Evolutionary conservation across 2,329 filamentous ascomycete species (phyloP), one percentile per base, ranked within the genome.

Genomic region (Fusarium sp.): DNA sequence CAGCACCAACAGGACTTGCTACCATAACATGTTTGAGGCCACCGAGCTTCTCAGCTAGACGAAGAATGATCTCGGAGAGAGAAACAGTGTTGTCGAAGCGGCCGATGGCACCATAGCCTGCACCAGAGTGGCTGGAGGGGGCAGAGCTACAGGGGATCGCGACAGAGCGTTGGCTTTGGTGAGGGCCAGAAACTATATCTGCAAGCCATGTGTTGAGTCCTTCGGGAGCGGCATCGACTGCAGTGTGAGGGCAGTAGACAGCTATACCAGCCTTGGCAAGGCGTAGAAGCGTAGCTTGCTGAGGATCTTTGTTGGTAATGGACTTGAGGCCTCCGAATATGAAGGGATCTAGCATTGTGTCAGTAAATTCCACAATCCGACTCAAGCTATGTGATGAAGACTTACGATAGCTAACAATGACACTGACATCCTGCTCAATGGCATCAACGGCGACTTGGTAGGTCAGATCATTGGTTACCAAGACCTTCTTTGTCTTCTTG

Each of bases 131-230:
- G 14, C 82, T 83, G 16, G 82, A 78, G 0, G 86, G 85, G 6
- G 84, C 79, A 7, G 80, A 77, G 44, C 80, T 72, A 71, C 86
- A 85, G 22, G 86, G 86, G 70, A 86, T 82, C 44, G 85, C 83
- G 22, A 87, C 83, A 28, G 83, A 82, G 33, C 84, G 83, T 51
- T 79, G 75, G 38, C 79, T 80, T n/a, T 75, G 71, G 67, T 80
- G 80, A 54, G 78, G 76, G 15, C 90, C 91, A 5, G 91, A 91
- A 26, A 98, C 90, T 54, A 97, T 91, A 78, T 97, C 93, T 68
- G 94, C 94, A 15, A 99, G 91, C 95, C 95, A 99, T 81, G 97
- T 94, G 79, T 95, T 97, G 75, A 99, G 89, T 8, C 96, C 96
- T 24, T 91, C 90, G 2, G 91, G 90, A 2, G 93, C 93, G 42